Percentiles rank a stretch among this genome's conserved stretches.
phyloP scores from a whole-genome alignment of 306 rosid genomes.

The Pueraria montana region DNA sequence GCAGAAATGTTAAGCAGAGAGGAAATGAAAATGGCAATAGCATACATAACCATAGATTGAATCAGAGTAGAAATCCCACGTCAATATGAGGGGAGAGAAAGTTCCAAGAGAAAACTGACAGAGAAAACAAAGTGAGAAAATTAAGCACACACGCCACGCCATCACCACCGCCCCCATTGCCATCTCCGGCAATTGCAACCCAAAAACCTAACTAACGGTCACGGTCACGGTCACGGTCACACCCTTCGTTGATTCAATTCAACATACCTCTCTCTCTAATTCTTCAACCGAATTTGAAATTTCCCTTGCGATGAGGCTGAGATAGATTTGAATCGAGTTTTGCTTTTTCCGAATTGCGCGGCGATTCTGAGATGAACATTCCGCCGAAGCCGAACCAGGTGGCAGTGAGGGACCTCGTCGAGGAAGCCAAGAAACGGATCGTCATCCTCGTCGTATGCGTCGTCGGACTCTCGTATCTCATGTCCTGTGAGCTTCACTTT shows the following conservation, averaged over 20 bases:
- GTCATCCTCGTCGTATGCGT: slow-evolving; percentile 79
- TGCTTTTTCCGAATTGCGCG: slow-evolving; percentile 4
- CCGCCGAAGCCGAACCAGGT: slow-evolving; percentile 66
- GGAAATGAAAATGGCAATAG: too few species aligned
- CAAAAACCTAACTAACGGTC: slow-evolving; percentile 30
- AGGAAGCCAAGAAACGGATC: slow-evolving; percentile 95
- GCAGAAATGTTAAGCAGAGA: neutral
- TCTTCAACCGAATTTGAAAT: slow-evolving; percentile 4
- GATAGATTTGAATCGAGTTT: slow-evolving; percentile 37
- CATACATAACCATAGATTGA: too few species aligned
- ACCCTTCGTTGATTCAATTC: slow-evolving; percentile 22
- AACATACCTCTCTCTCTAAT: slow-evolving; percentile 11
- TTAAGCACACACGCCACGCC: slow-evolving; percentile 15
- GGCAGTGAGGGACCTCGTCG: slow-evolving; percentile 84
- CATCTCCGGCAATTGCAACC: neutral
- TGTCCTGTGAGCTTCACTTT: slow-evolving; percentile 78
- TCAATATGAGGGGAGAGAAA: slow-evolving; percentile 35
- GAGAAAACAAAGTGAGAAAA: slow-evolving; percentile 43
- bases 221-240: neutral
- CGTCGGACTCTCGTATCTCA: slow-evolving; percentile 91
- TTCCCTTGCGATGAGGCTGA: neutral
- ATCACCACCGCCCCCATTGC: neutral
- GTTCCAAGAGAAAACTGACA: slow-evolving; percentile 35
- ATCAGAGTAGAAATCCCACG: slow-evolving; percentile 10
- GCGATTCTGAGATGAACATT: slow-evolving; percentile 43